phyloP scores from a whole-genome alignment of 805 yeast species.

The Candida germanica region DNA sequence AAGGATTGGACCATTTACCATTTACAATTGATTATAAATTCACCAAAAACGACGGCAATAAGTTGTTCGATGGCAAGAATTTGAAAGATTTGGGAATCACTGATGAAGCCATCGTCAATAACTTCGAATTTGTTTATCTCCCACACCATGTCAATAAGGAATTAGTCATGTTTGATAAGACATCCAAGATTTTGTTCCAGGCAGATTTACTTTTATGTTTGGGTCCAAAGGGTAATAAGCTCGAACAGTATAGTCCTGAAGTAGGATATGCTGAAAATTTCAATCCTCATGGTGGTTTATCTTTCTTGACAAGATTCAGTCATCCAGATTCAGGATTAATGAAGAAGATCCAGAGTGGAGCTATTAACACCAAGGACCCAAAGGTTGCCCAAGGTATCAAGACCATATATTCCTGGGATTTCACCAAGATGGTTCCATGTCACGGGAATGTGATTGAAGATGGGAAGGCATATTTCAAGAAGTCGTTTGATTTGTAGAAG shows the following conservation, averaged over 20 bases:
- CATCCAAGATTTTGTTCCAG: slow-evolving; percentile 48
- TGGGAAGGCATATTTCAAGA: slow-evolving; percentile 27
- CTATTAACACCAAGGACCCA: slow-evolving; percentile 5
- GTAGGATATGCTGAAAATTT: slow-evolving; percentile 43
- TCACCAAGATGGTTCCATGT: slow-evolving; percentile 50
- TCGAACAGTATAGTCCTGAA: slow-evolving; percentile 43
- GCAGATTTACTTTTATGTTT: slow-evolving; percentile 64
- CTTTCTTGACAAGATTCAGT: slow-evolving; percentile 36
- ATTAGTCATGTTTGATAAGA: slow-evolving; percentile 47
- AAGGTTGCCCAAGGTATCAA: slow-evolving; percentile 19
- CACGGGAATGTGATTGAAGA: slow-evolving; percentile 58
- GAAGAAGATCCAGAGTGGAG: slow-evolving; percentile 8
- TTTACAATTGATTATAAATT: slow-evolving; percentile 40
- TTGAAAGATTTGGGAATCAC: slow-evolving; percentile 30
- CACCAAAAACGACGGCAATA: slow-evolving; percentile 32
- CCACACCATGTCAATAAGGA: slow-evolving; percentile 61
- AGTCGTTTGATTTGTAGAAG: slow-evolving; percentile 10
- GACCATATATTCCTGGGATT: slow-evolving; percentile 39
- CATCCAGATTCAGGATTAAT: slow-evolving; percentile 30
- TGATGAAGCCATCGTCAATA: slow-evolving; percentile 36
- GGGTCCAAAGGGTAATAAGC: slow-evolving; percentile 38
- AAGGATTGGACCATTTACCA: slow-evolving; percentile 31
- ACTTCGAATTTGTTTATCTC: slow-evolving; percentile 54
- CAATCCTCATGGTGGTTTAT: slow-evolving; percentile 45
- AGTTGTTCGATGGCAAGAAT: slow-evolving; percentile 18